Evolutionary conservation across 2,329 filamentous ascomycete genomes (phyloP).

Genomic region (Penicillium hordei): DNA sequence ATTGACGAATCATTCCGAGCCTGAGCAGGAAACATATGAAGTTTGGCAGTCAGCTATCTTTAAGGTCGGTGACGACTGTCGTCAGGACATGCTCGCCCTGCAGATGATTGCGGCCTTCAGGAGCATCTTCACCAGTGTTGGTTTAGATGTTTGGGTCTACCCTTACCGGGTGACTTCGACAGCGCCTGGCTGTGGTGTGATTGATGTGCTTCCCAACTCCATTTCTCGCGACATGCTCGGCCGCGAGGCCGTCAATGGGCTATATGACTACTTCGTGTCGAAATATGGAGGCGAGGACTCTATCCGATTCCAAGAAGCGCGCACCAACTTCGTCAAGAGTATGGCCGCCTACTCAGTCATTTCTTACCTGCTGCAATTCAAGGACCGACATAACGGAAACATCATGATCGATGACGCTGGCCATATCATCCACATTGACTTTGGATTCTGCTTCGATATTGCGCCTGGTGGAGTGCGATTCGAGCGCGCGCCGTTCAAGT

Average conservation of each 20-base stretch:
- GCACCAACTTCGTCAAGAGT: conserved; percentile 96
- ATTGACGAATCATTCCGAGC: conserved; percentile 21
- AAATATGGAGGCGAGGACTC: conserved; percentile 98
- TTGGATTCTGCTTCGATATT: conserved; percentile 99
- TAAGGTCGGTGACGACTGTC: conserved; percentile 98
- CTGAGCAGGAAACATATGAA: conserved; percentile 66
- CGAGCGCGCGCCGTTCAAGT: conserved; percentile 96
- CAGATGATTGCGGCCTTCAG: conserved; percentile 98
- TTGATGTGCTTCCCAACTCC: conserved; percentile 95
- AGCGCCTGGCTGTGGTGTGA: conserved; percentile 94
- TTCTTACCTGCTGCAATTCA: conserved; percentile 95
- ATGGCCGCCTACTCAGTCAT: conserved; percentile 99
- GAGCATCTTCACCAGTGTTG: conserved; percentile 92
- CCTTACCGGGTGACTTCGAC: conserved; percentile 97
- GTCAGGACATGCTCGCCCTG: conserved; percentile 91
- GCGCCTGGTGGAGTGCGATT: conserved; percentile 96
- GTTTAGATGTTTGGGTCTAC: conserved; percentile 94
- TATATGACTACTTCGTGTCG: conserved; percentile 97
- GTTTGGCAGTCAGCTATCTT: conserved; percentile 99
- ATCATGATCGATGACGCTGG: conserved; percentile 99
- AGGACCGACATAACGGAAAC: conserved; percentile 98
- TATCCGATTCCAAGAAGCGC: conserved; percentile 88
- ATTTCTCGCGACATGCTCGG: conserved; percentile 99
- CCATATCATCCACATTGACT: conserved; percentile 97
- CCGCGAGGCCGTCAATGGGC: conserved; percentile 92